Percentiles rank a stretch among this genome's conserved stretches.
These are phyloP conservation scores for Xylaria sp. DNA, from an alignment of 2,329 filamentous ascomycete species.

Conservation along the genomic window DNA sequence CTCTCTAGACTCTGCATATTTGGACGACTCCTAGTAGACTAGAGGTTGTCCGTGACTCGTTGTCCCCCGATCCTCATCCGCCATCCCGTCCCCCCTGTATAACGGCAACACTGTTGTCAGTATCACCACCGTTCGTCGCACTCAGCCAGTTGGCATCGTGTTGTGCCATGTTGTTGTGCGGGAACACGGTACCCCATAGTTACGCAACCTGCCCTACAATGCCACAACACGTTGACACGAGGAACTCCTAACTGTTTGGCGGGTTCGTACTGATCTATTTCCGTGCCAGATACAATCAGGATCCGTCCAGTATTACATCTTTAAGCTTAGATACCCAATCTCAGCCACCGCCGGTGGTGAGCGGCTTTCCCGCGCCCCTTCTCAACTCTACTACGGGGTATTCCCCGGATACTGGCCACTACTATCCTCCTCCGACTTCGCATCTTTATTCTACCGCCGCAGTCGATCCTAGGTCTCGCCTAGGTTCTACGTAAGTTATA, in stretches of 20 bases:
- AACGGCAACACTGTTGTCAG: constrained; percentile 39
- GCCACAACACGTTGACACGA: constrained; percentile 22
- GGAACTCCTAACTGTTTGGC: constrained; percentile 26
- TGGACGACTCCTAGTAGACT: constrained; percentile 24
- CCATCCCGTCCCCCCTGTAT: constrained; percentile 35
- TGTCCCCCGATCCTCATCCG: constrained; percentile 38
- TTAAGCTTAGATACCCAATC: constrained; percentile 49
- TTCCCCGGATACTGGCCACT: constrained; percentile 41
- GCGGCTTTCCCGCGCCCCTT: constrained; percentile 46
- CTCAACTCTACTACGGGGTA: constrained; percentile 45
- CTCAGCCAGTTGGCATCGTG: constrained; percentile 26
- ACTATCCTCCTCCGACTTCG: constrained; percentile 41
- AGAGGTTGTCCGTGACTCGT: constrained; percentile 30
- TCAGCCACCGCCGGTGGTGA: constrained; percentile 47
- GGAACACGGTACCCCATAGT: constrained; percentile 36
- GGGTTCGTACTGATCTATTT: constrained; percentile 32
- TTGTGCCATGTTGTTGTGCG: constrained; percentile 30
- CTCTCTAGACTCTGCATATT: constrained; percentile 4
- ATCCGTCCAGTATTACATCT: constrained; percentile 44
- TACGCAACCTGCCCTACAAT: constrained; percentile 31
- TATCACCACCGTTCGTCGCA: constrained; percentile 36
- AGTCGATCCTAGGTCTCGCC: constrained; percentile 49
- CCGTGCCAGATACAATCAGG: constrained; percentile 49
- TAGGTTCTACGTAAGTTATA: constrained; percentile 50
- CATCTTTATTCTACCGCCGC: constrained; percentile 35